Evolutionary conservation across 139 green algal genomes (phyloP), one percentile per base, ranked within the genome.

Genomic region (Penium margaritaceum): DNA sequence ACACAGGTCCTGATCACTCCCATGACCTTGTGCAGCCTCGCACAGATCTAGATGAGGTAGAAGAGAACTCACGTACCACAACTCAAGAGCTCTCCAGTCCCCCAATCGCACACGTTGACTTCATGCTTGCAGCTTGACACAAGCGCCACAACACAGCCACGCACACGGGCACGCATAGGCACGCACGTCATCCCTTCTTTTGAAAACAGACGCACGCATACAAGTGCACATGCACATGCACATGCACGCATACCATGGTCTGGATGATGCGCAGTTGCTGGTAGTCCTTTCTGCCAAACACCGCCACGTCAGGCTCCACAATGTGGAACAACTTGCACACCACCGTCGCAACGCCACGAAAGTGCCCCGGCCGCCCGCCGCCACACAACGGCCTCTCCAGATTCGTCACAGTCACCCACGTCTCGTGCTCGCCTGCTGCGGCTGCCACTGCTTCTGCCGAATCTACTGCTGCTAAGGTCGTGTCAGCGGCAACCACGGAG

Each of bases 221-320:
- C 12, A 29, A 34, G 21, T 27, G n/a, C 53, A 43, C 34, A 29
- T 43, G 19, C 29, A n/a, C 34, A 47, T 9, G 14, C 17, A 30
- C 33, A 44, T 19, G 17, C 1, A 67, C 29, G 60, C 15, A 17
- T 69, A 86, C 88, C 89, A 99, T 95, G 46, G 87, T 83, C 29
- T 75, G 71, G 36, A 99, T 89, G 19, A 99, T 65, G 5, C 86
- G 80, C 85, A 75, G 91, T 84, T 99, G 95, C 87, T 99, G 95
- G 83, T 93, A 98, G 84, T 99, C 95, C 83, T 97, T 96, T 54
- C 80, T 81, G 17, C 95, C 94, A 79, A 99, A 98, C 54, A 97
- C 85, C 0, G 92, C 93, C 34, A 95, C 85, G 58, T 99, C 93
- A 0, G 82, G 78, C 57, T 83, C 74, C 29, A 95, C 87, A 63